Percentiles rank a stretch among this genome's conserved stretches.
These are phyloP conservation scores for Bruguiera sexangula DNA, from an alignment of 345 rosid species.

Conservation along the genomic window DNA sequence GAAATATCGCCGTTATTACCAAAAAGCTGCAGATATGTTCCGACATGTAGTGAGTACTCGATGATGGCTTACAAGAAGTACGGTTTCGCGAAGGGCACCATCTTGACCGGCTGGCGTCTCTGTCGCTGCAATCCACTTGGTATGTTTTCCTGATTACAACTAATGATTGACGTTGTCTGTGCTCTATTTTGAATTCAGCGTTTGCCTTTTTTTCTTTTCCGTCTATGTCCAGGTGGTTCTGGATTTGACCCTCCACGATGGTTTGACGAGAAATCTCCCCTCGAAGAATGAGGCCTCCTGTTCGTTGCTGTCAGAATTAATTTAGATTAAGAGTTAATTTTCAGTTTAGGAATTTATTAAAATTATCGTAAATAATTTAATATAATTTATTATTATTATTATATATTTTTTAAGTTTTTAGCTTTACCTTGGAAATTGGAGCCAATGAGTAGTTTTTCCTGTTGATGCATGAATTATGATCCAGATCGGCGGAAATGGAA, in stretches of 20 bases:
- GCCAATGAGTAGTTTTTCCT: too few species aligned
- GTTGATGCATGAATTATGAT: too few species aligned
- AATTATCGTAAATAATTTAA: too few species aligned
- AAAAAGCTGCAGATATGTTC: conserved; percentile 75
- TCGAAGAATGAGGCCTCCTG: conserved; percentile 28
- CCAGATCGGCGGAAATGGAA: too few species aligned
- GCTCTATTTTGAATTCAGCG: not conserved
- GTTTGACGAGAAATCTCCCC: conserved; percentile 61
- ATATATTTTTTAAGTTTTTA: too few species aligned
- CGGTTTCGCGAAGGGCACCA: conserved; percentile 66
- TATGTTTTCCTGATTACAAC: conserved; percentile 13
- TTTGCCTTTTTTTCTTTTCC: not conserved
- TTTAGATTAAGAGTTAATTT: too few species aligned
- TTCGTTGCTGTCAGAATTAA: too few species aligned
- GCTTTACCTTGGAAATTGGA: too few species aligned
- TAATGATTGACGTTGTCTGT: not conserved
- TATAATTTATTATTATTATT: too few species aligned
- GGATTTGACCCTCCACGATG: conserved; percentile 92
- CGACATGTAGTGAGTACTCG: conserved; percentile 89
- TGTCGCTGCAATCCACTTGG: conserved; percentile 96
- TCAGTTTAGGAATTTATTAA: too few species aligned
- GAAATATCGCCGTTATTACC: conserved; percentile 84
- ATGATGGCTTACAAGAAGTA: conserved; percentile 93
- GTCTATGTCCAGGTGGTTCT: conserved; percentile 49
- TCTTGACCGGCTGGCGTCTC: conserved; percentile 75